Evolutionary conservation across 441 rosid genomes (phyloP), one percentile per base, ranked within the genome.

Genomic region (Populus hybrid): DNA sequence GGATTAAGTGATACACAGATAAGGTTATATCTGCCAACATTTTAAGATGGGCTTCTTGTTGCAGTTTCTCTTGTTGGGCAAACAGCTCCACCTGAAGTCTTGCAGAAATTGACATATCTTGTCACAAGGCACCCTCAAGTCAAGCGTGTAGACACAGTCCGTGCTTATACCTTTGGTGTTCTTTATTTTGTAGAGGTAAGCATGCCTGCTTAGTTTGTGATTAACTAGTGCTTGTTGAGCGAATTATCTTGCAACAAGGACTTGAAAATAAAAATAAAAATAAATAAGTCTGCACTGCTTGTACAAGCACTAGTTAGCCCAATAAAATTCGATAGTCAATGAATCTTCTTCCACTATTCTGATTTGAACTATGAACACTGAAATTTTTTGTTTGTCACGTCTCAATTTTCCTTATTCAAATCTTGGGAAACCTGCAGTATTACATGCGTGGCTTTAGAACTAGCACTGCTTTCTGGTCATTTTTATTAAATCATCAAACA

Each of bases 171-270:
- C 57, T 91, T 91, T 6, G 95, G 97, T 61, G 93, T 90, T 76
- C 93, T 92, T 59, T 92, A 90, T 73, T 92, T 92, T 81, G 97
- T 92, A 18, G 97, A 92, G 93, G 97, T 89, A 14, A 20, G 92
- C 80, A 10, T 21, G 32, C 69, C 24, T 67, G 21, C 67, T 16
- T 50, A 50, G 14, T 30, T 18, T 14, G 20, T 65, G 10, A 20
- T 34, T 30, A 30, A 30, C 32, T 10, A 46, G 14, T 72, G 11
- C 38, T 54, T 73, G 21, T 32, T 70, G 40, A 65, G 35, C 14
- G 36, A 57, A 26, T 2, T 28, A 18, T 66, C 73, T 20, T 28
- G 23, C 59, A 38, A 32, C n/a, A 10, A 12, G 1, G 69, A 32
- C 32, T 30, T 30, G 32, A 28, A 28, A 28, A 28, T 28, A 28